These are phyloP conservation scores for Scedosporium dehoogii DNA, from an alignment of 2,329 filamentous ascomycete genomes.

Conservation along the genomic window DNA sequence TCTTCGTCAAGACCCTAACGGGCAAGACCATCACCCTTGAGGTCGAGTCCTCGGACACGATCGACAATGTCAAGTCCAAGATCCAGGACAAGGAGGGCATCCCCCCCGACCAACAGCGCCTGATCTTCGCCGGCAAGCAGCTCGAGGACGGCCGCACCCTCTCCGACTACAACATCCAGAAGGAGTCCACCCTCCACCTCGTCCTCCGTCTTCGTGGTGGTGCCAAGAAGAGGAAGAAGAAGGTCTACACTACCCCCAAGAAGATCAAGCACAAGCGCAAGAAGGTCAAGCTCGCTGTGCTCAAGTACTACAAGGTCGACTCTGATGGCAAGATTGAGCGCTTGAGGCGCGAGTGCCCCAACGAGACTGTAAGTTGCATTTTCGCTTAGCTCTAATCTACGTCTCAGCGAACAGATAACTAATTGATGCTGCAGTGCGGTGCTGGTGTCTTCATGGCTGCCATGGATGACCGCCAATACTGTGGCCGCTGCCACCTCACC, in stretches of 20 bases:
- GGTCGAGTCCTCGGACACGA: conserved; percentile 99
- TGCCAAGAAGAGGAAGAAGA: conserved; percentile 99
- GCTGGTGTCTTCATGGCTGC: conserved; percentile 99
- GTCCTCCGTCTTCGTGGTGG: conserved; percentile 97
- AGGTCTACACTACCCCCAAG: conserved; percentile 99
- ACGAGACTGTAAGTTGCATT: conserved; percentile 61
- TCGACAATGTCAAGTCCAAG: conserved; percentile 99
- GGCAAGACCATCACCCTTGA: conserved; percentile 99
- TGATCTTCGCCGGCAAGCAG: conserved; percentile 99
- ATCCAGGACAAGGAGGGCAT: conserved; percentile 99
- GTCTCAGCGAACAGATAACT: background rate
- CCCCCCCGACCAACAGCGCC: conserved; percentile 95
- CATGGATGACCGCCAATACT: conserved; percentile 99
- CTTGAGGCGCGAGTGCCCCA: conserved; percentile 93
- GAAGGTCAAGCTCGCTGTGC: conserved; percentile 99
- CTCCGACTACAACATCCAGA: conserved; percentile 99
- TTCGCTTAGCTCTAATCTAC: background rate
- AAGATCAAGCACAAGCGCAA: conserved; percentile 99
- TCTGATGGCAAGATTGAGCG: conserved; percentile 99
- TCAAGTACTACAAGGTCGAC: conserved; percentile 99
- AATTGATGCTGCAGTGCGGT: conserved; percentile 59
- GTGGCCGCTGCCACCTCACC: conserved; percentile 63
- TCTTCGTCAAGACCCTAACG: conserved; percentile 82
- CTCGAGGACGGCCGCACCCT: conserved; percentile 98
- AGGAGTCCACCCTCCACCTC: conserved; percentile 97